Conservation (phyloP, 2,329 filamentous ascomycete genomes). For the Penicillium psychrosexuale region DNA sequence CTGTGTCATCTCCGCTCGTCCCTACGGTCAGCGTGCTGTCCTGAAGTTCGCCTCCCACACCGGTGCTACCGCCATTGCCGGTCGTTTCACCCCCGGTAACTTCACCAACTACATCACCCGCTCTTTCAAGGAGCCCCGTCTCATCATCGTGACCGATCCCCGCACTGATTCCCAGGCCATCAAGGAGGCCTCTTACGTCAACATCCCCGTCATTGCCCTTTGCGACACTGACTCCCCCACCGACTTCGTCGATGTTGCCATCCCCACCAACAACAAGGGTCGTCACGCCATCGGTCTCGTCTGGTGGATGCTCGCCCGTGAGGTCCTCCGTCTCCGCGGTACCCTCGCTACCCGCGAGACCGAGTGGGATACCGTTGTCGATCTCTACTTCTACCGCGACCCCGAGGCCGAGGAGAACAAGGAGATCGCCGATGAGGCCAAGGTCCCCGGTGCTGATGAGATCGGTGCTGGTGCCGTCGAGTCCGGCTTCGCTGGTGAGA, state of each 20-base stretch:
- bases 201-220: slow-evolving; percentile 99
- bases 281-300: slow-evolving; percentile 96
- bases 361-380: slow-evolving; percentile 98
- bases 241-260: slow-evolving; percentile 99
- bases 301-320: slow-evolving; percentile 99
- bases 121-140: slow-evolving; percentile 99
- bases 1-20: slow-evolving; percentile 98
- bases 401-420: slow-evolving; percentile 99
- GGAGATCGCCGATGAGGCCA: slow-evolving; percentile 76
- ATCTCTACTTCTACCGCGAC: slow-evolving; percentile 99
- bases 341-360: slow-evolving; percentile 94
- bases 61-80: slow-evolving; percentile 94
- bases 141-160: slow-evolving; percentile 99
- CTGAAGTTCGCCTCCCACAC: slow-evolving; percentile 99
- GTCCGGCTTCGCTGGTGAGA: slow-evolving; percentile 69
- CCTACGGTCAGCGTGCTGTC: slow-evolving; percentile 98
- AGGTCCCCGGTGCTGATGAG: slow-evolving; percentile 81
- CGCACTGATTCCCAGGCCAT: slow-evolving; percentile 99
- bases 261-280: slow-evolving; percentile 99
- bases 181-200: slow-evolving; percentile 99
- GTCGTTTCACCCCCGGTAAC: slow-evolving; percentile 99
- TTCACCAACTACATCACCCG: slow-evolving; percentile 99
- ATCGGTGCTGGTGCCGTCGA: slow-evolving; percentile 75
- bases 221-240: slow-evolving; percentile 99
- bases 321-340: slow-evolving; percentile 97